Evolutionary conservation across 441 rosid genomes (phyloP), one percentile per base, ranked within the genome.

Genomic region (Euphorbia corollata): DNA sequence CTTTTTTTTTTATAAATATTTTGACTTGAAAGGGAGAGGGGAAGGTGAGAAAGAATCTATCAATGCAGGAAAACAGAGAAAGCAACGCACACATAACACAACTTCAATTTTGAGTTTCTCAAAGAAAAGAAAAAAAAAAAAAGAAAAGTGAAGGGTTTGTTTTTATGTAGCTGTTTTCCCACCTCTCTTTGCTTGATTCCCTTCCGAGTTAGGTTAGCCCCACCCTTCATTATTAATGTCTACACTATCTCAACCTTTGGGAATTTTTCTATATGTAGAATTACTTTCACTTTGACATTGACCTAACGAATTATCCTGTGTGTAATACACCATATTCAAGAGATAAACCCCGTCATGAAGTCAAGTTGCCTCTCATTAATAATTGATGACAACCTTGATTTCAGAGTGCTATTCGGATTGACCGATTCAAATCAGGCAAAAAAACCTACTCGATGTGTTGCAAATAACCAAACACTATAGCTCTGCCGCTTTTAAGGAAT

Each of bases 111-210:
- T 32, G 74, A 45, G 72, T 23, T 11, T 70, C 83, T 83, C 68
- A 79, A 81, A 79, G 76, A 83, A 67, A 79, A 1, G 1, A 1
- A 79, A 74, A 83, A 82, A 81, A 81, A 82, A 77, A 81, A 79
- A 78, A 69, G 77, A 73, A 84, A 87, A 87, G 87, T 74, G 84
- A 69, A 78, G 75, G 87, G 80, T 83, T 86, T 87, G 87, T 80
- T 78, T 81, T 77, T 71, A 72, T 81, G 76, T 74, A 74, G 71
- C 63, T 78, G 72, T 63, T 80, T 80, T 72, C 77, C 67, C 77
- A 65, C 67, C 57, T 54, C 79, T 54, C 55, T 68, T 45, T 36
- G 64, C 77, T 75, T 73, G 86, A 83, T 85, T 87, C 89, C 84
- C 76, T 76, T 57, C 64, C 69, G 77, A 74, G 79, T 67, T 73